A percentile compares a stretch with the other conserved stretches of the same genome.
phyloP scores from a whole-genome alignment of 495 filamentous ascomycete genomes.

The Rostrohypoxylon terebratum region DNA sequence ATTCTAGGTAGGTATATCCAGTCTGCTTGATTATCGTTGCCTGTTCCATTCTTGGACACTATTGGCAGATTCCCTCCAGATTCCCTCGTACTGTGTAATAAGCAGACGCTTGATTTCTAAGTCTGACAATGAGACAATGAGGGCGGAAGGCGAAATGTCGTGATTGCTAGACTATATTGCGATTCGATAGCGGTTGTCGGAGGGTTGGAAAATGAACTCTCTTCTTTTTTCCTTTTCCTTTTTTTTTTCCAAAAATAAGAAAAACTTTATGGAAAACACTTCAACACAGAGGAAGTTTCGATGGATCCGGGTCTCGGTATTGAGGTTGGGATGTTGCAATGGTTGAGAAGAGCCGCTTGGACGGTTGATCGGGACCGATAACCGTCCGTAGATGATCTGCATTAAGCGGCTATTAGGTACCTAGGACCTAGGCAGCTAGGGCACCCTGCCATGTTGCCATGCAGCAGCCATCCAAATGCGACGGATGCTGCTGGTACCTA shows the following conservation, averaged over 20 bases:
- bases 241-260: neutral
- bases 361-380: slow-evolving; percentile 45
- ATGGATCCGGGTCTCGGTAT: slow-evolving; percentile 39
- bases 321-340: slow-evolving; percentile 42
- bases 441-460: neutral
- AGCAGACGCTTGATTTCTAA: neutral
- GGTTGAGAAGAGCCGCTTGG: slow-evolving; percentile 44
- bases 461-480: no score
- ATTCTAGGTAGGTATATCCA: neutral
- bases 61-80: neutral
- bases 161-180: slow-evolving; percentile 28
- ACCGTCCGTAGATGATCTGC: slow-evolving; percentile 32
- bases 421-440: no score
- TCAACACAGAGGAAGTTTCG: slow-evolving; percentile 6
- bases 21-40: neutral
- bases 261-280: neutral
- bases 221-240: neutral
- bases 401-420: slow-evolving; percentile 20
- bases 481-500: neutral
- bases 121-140: neutral
- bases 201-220: neutral
- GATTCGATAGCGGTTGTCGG: slow-evolving; percentile 41
- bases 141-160: slow-evolving; percentile 24
- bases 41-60: neutral
- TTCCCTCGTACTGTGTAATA: neutral